Evolutionary conservation across 2,329 filamentous ascomycete species (phyloP).

Genomic region (Neofusicoccum parvum): DNA sequence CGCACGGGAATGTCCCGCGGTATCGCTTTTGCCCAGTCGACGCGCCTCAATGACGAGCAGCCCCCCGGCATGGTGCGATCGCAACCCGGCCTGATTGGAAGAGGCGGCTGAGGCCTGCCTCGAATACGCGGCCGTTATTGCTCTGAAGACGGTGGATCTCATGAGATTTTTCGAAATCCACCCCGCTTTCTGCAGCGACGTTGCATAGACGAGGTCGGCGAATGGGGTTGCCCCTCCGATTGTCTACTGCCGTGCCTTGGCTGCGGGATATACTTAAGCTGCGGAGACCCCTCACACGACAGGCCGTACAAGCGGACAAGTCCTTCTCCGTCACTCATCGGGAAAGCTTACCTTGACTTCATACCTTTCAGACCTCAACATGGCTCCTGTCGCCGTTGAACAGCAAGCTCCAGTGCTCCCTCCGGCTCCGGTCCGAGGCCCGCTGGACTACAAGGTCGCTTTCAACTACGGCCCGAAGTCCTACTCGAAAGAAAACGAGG

Average conservation of each 20-base stretch:
- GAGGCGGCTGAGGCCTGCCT: background rate
- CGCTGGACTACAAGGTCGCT: slow-evolving; percentile 44
- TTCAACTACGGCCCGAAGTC: slow-evolving; percentile 45
- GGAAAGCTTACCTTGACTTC: slow-evolving; percentile 5
- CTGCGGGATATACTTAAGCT: slow-evolving; percentile 14
- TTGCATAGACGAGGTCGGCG: background rate
- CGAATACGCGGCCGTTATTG: background rate
- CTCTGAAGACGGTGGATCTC: background rate
- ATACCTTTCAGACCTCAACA: background rate
- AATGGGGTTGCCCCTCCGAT: slow-evolving; percentile 6
- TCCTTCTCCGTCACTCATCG: background rate
- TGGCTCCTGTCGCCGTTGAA: slow-evolving; percentile 20
- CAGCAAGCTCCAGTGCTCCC: background rate
- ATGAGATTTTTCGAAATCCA: background rate
- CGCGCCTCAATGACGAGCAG: slow-evolving; percentile 8
- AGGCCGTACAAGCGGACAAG: background rate
- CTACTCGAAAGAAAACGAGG: slow-evolving; percentile 54
- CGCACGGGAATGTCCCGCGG: background rate
- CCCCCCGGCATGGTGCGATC: slow-evolving; percentile 14
- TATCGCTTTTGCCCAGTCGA: slow-evolving; percentile 4
- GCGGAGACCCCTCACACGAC: background rate
- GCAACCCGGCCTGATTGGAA: slow-evolving; percentile 15
- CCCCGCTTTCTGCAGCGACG: slow-evolving; percentile 10
- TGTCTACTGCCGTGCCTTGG: slow-evolving; percentile 6
- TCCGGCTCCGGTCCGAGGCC: slow-evolving; percentile 20